Percentiles rank a stretch among this genome's conserved stretches.
Conservation (phyloP, 2,329 filamentous ascomycete species). For the Talaromyces sp. region DNA sequence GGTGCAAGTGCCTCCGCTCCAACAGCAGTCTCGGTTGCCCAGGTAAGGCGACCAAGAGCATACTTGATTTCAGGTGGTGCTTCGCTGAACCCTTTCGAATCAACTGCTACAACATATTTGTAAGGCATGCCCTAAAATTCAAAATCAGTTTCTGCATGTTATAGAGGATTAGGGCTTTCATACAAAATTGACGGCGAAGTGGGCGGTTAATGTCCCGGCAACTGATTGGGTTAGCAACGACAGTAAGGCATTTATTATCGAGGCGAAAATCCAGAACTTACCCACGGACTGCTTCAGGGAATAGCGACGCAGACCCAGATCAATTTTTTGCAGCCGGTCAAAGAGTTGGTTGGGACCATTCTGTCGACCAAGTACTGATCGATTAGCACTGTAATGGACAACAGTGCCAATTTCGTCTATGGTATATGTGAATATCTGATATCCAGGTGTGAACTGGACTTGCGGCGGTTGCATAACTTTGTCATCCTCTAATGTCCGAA, state of each 20-base stretch:
- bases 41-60: constrained; percentile 48
- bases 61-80: constrained; percentile 39
- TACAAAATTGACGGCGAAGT: constrained; percentile 48
- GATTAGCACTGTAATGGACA: constrained; percentile 54
- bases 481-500: constrained; percentile 19
- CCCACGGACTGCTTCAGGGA: constrained; percentile 27
- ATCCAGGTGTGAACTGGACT: constrained; percentile 28
- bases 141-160: constrained; percentile 3
- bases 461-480: constrained; percentile 22
- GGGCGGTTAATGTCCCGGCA: constrained; percentile 35
- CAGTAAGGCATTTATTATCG: neutral
- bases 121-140: constrained; percentile 51
- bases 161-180: constrained; percentile 11
- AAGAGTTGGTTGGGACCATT: constrained; percentile 61
- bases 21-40: constrained; percentile 45
- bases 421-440: constrained; percentile 28
- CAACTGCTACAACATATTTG: constrained; percentile 52
- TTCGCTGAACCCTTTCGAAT: constrained; percentile 38
- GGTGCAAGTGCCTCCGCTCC: constrained; percentile 33
- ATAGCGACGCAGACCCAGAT: constrained; percentile 45
- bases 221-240: constrained; percentile 20
- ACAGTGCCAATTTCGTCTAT: constrained; percentile 40
- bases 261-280: constrained; percentile 16
- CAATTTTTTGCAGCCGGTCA: constrained; percentile 37
- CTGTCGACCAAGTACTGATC: constrained; percentile 44